Percentiles rank a stretch among this genome's conserved stretches.
phyloP scores from a whole-genome alignment of 352 stramenopile genomes.

The Phytophthora pluvialis region DNA sequence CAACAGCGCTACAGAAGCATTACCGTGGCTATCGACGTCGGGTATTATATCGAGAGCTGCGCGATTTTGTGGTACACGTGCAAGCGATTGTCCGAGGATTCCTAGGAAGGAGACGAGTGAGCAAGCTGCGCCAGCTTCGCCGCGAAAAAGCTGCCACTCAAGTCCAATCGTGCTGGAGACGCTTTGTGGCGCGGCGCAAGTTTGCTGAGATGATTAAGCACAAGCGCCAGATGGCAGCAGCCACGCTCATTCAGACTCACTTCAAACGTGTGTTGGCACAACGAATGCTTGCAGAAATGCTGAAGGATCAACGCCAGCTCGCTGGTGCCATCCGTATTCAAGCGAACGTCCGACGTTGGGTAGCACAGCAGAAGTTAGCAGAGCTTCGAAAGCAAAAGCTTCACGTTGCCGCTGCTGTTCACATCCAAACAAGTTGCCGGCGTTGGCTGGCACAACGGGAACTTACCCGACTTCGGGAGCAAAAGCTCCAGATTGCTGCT shows the following conservation, averaged over 20 bases:
- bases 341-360: constrained; percentile 21
- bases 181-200: constrained; percentile 25
- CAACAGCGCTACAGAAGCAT: constrained; percentile 52
- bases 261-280: constrained; percentile 34
- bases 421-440: constrained; percentile 26
- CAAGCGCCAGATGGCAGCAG: constrained; percentile 33
- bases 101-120: constrained; percentile 41
- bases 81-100: constrained; percentile 59
- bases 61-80: constrained; percentile 39
- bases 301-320: constrained; percentile 23
- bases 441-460: constrained; percentile 23
- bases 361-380: constrained; percentile 26
- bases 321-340: constrained; percentile 27
- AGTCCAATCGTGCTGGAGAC: constrained; percentile 46
- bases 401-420: constrained; percentile 5
- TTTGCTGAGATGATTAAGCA: constrained; percentile 27
- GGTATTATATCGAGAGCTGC: constrained; percentile 44
- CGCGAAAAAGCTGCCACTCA: constrained; percentile 38
- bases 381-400: constrained; percentile 15
- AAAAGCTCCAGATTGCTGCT: constrained; percentile 14
- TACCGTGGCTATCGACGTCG: constrained; percentile 52
- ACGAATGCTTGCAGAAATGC: constrained; percentile 20
- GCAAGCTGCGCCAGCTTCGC: constrained; percentile 37
- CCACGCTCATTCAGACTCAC: constrained; percentile 29
- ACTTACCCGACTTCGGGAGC: constrained; percentile 2